These are phyloP conservation scores for Talaromyces borbonicus DNA, from an alignment of 495 filamentous ascomycete genomes.

Conservation along the genomic window DNA sequence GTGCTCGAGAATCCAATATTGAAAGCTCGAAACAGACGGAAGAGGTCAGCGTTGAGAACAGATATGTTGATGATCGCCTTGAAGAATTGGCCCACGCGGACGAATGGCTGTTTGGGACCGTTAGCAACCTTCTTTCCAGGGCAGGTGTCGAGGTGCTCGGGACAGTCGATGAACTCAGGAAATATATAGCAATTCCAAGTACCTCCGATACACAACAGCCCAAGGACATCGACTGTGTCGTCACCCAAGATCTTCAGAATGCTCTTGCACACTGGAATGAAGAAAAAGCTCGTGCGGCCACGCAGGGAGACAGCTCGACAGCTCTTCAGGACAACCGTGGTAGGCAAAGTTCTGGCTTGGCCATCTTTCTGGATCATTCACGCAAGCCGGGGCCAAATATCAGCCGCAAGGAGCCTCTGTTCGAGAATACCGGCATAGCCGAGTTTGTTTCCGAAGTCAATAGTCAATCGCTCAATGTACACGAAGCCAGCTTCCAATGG, in stretches of 20 bases:
- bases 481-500: conserved; percentile 58
- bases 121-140: conserved; percentile 55
- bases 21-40: conserved; percentile 43
- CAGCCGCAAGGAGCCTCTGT: conserved; percentile 39
- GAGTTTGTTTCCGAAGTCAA: conserved; percentile 47
- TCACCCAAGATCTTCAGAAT: conserved; percentile 43
- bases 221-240: conserved; percentile 15
- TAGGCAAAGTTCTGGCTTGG: conserved; percentile 49
- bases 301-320: conserved; percentile 45
- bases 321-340: conserved; percentile 32
- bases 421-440: conserved; percentile 46
- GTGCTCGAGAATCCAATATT: conserved; percentile 61
- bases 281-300: conserved; percentile 44
- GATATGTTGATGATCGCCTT: conserved; percentile 61
- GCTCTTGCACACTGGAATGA: conserved; percentile 51
- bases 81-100: conserved; percentile 61
- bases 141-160: conserved; percentile 48
- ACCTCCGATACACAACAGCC: conserved; percentile 2
- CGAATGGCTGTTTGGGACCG: conserved; percentile 62
- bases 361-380: conserved; percentile 72
- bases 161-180: conserved; percentile 30
- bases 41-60: conserved; percentile 50
- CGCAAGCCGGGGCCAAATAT: conserved; percentile 49
- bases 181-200: conserved; percentile 11
- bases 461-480: conserved; percentile 43